These are phyloP conservation scores for Schizonepeta tenuifolia DNA, from an alignment of 257 asterid genomes.

Conservation along the genomic window DNA sequence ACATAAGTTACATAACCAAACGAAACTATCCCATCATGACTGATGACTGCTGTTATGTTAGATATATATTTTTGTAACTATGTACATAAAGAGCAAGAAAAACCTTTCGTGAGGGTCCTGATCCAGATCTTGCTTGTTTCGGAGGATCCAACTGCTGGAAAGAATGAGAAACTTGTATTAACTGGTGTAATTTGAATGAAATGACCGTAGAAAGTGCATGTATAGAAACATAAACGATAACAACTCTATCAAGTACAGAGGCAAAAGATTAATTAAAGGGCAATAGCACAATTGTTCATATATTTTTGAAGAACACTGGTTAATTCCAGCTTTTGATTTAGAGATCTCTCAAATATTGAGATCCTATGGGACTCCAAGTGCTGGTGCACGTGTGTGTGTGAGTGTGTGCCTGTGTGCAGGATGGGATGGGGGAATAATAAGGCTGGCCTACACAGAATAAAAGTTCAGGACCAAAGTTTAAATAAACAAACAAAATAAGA, in stretches of 20 bases:
- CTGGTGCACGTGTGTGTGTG: too few species aligned
- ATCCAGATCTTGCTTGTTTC: conserved; percentile 69
- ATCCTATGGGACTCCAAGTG: too few species aligned
- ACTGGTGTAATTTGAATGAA: conserved; percentile 12
- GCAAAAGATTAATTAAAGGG: neutral
- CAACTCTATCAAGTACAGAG: neutral
- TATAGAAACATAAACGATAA: neutral
- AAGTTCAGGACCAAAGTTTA: neutral
- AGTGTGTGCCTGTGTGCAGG: too few species aligned
- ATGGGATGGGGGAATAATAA: too few species aligned
- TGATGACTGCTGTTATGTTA: too few species aligned
- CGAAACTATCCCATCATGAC: too few species aligned
- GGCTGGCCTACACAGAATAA: neutral
- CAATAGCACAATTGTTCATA: neutral
- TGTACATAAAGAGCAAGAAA: conserved; percentile 27
- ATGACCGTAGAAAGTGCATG: conserved; percentile 20
- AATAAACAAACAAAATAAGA: neutral
- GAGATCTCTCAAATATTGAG: too few species aligned
- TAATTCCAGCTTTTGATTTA: too few species aligned
- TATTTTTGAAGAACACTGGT: neutral
- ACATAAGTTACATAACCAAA: conserved; percentile 24
- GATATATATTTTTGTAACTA: too few species aligned
- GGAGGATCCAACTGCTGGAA: conserved; percentile 67
- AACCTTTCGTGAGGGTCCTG: conserved; percentile 92
- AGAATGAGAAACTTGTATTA: conserved; percentile 36